Base-by-base conservation (phyloP, 2,329 filamentous ascomycete genomes). In the Fusarium cicatricum region DNA sequence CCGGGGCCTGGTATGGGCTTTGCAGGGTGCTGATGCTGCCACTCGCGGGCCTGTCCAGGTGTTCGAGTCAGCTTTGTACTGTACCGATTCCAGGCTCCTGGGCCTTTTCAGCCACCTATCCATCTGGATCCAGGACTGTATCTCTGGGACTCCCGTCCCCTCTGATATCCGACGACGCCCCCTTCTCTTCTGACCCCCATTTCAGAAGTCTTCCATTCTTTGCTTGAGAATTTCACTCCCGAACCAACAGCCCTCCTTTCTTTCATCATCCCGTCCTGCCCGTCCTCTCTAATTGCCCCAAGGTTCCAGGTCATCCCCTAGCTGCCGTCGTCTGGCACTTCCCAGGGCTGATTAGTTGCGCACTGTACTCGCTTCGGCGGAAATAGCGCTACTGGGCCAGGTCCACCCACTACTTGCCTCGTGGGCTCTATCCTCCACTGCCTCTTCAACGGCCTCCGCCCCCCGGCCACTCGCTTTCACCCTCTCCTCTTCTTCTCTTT, bases 11-110 rank as follows among this genome's bases (percentile, higher is more conserved):
- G 21, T 23, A 23, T 7, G 7, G 21, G n/a, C n/a, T n/a, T n/a
- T n/a, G n/a, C n/a, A n/a, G n/a, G n/a, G n/a, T n/a, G n/a, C n/a
- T n/a, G n/a, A 53, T 49, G 42, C 31, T 39, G 32, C 39, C 42
- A 5, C 40, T 31, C 56, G 41, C 53, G 52, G 49, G 38, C 51
- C 10, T 8, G 42, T 36, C 45, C 49, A 58, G 61, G 57, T 44
- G 64, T 69, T 67, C 54, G 62, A 69, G 64, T 69, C 66, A 69
- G 55, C 61, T 59, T 12, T 14, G 29, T n/a, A 7, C 29, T 11
- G 57, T 66, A 64, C 62, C 62, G 55, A 64, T 60, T 59, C 66
- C 66, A 69, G 64, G 66, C 66, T 69, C 63, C 65, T 67, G 66
- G 66, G 57, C 60, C 66, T 54, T 51, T 45, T 47, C 53, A 55